Conservation (phyloP, 805 yeast genomes). For the Cyberlindnera mycetangii region DNA sequence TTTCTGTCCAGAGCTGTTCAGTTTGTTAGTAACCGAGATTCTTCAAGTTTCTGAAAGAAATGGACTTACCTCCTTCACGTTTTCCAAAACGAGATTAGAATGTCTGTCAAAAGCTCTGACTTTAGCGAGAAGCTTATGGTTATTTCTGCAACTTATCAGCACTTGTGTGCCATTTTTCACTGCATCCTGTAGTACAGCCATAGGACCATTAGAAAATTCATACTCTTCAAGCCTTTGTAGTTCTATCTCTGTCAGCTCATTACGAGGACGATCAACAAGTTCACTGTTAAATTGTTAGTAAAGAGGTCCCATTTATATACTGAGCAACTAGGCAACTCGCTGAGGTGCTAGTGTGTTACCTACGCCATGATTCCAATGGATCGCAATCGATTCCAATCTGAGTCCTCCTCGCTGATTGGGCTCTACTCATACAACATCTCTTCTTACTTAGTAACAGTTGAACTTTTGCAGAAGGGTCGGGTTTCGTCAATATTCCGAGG, state of each 20-base stretch:
- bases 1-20: conserved; percentile 56
- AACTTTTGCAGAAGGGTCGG: not conserved
- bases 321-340: too few species aligned
- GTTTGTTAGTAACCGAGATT: not conserved
- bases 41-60: not conserved
- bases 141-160: conserved; percentile 85
- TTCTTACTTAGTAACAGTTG: not conserved
- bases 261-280: conserved; percentile 66
- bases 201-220: conserved; percentile 88
- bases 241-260: conserved; percentile 79
- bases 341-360: too few species aligned
- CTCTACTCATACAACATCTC: not conserved
- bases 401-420: too few species aligned
- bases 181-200: conserved; percentile 82
- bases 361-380: conserved; percentile 26
- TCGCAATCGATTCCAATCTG: too few species aligned
- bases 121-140: conserved; percentile 85
- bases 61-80: conserved; percentile 65
- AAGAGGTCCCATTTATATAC: too few species aligned
- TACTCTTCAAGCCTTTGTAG: conserved; percentile 81
- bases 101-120: conserved; percentile 96
- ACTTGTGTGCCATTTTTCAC: conserved; percentile 72
- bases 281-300: conserved; percentile 42
- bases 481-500: not conserved
- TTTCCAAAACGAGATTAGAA: conserved; percentile 87